phyloP scores from a whole-genome alignment of 371 early-diverging fungal species.

The Choanephora cucurbitarum region DNA sequence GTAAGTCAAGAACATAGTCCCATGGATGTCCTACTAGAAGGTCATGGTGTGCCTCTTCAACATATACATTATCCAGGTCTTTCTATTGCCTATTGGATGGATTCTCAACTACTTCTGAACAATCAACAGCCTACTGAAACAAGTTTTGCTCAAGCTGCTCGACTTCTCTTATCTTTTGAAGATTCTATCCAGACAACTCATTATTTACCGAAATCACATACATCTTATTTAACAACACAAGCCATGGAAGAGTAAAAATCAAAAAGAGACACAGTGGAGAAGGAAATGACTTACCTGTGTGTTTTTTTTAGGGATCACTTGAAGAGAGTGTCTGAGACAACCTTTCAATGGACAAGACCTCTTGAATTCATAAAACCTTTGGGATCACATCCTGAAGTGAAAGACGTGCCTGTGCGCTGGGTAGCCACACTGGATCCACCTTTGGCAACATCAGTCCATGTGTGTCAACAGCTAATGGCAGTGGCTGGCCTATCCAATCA shows the following conservation, averaged over 20 bases:
- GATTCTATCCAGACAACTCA: conserved; percentile 28
- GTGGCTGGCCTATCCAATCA: conserved; percentile 17
- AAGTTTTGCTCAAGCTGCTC: conserved; percentile 6
- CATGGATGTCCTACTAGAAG: conserved; percentile 46
- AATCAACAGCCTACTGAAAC: not conserved
- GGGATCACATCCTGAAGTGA: conserved; percentile 23
- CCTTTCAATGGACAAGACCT: conserved; percentile 32
- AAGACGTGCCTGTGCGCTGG: conserved; percentile 40
- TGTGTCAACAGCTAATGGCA: conserved; percentile 36
- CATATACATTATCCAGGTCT: conserved; percentile 57
- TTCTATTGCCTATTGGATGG: conserved; percentile 59
- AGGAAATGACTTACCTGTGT: too few relatives aligned
- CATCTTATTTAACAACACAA: not conserved
- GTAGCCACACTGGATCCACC: conserved; percentile 46
- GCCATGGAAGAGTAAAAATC: too few relatives aligned
- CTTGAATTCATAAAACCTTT: conserved; percentile 35
- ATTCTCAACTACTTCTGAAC: conserved; percentile 13
- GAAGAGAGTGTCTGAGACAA: conserved; percentile 33
- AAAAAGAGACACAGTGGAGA: too few relatives aligned
- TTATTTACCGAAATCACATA: conserved; percentile 30
- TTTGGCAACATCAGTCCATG: conserved; percentile 33
- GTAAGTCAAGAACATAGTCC: not conserved
- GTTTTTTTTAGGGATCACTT: conserved; percentile 26
- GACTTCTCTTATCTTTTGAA: conserved; percentile 41
- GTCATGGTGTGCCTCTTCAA: conserved; percentile 57